Evolutionary conservation across 805 yeast genomes (phyloP).

Genomic region (Wickerhamomyces alni): DNA sequence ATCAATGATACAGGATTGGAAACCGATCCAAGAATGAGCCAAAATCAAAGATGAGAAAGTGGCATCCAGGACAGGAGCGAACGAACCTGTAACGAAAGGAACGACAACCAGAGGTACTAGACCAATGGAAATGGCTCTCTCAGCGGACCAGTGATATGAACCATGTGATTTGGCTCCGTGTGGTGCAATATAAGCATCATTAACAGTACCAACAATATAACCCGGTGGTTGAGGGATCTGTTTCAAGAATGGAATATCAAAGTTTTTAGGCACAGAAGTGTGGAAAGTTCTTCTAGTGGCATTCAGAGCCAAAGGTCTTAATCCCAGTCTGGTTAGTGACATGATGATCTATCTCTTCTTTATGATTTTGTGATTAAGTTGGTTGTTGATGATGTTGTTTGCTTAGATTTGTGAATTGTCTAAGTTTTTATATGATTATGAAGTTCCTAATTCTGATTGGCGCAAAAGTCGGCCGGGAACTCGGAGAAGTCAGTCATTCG

Average conservation of each 20-base stretch:
- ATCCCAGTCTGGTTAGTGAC: neutral
- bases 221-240: constrained; percentile 83
- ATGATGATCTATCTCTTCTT: neutral
- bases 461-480: constrained; percentile 1
- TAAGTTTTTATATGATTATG: neutral
- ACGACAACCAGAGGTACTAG: constrained; percentile 71
- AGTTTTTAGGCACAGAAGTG: constrained; percentile 14
- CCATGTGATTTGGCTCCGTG: constrained; percentile 62
- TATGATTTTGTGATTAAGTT: no score
- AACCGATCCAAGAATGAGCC: constrained; percentile 79
- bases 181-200: constrained; percentile 78
- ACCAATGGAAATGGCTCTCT: constrained; percentile 61
- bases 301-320: neutral
- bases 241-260: constrained; percentile 45
- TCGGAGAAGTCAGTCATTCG: neutral
- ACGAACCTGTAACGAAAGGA: constrained; percentile 73
- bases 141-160: constrained; percentile 91
- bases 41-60: constrained; percentile 58
- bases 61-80: constrained; percentile 68
- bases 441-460: neutral
- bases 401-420: neutral
- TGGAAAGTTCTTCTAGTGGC: neutral
- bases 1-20: constrained; percentile 87
- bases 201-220: constrained; percentile 84
- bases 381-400: neutral